Evolutionary conservation across 164 flowering plant species (phyloP).

Genomic region (Tinospora cordifolia): DNA sequence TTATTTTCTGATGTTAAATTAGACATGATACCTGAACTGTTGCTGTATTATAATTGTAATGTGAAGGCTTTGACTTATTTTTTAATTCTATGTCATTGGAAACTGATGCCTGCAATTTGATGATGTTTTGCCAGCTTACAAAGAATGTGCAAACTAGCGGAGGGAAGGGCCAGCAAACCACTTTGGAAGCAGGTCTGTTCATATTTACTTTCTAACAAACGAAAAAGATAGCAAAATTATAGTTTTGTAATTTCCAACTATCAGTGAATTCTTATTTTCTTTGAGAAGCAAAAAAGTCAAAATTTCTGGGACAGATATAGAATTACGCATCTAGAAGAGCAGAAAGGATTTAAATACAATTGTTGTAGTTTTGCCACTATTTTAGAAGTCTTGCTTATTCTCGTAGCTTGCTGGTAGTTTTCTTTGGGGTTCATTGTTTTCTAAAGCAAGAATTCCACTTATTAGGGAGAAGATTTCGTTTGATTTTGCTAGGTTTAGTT

Average conservation of each 20-base stretch:
- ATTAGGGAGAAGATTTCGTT: background rate
- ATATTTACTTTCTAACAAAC: background rate
- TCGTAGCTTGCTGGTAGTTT: background rate
- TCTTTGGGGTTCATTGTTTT: background rate
- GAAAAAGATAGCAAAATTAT: background rate
- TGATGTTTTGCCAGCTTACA: slow-evolving; percentile 56
- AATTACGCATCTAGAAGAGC: background rate
- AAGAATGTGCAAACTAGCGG: slow-evolving; percentile 58
- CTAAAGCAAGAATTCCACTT: background rate
- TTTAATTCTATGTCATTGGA: slow-evolving; percentile 8
- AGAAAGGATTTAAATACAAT: background rate
- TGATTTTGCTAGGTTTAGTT: background rate
- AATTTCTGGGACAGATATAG: background rate
- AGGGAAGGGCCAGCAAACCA: slow-evolving; percentile 69
- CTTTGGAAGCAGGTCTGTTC: slow-evolving; percentile 84
- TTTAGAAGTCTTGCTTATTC: too few species aligned
- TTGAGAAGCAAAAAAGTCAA: background rate
- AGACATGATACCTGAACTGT: background rate
- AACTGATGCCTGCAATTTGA: slow-evolving; percentile 16
- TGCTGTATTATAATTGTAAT: background rate
- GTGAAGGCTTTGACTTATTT: background rate
- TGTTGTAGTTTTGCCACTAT: background rate
- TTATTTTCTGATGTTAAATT: background rate
- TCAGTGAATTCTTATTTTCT: background rate
- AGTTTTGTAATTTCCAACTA: background rate